These are phyloP conservation scores for Phascolomyces articulosus DNA, from an alignment of 371 early-diverging fungal species.

Conservation along the genomic window DNA sequence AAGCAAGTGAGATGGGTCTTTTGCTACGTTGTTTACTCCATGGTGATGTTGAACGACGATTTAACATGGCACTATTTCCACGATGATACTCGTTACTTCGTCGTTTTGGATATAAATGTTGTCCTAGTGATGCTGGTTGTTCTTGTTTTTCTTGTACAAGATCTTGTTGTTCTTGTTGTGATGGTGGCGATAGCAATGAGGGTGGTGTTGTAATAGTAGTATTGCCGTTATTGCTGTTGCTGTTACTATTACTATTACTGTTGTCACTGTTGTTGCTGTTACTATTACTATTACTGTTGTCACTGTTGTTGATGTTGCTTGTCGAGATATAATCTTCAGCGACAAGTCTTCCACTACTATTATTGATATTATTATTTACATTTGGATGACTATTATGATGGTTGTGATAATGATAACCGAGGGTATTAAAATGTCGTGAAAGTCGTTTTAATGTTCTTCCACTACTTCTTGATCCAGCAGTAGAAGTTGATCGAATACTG, in stretches of 20 bases:
- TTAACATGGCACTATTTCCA: not conserved
- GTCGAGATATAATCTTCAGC: too few relatives aligned
- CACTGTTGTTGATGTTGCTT: too few relatives aligned
- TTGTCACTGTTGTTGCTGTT: not conserved
- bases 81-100: not conserved
- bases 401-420: not conserved
- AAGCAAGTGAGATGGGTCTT: not conserved
- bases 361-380: too few relatives aligned
- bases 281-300: not conserved
- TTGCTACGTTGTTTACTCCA: not conserved
- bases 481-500: not conserved
- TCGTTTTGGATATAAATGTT: constrained; percentile 1
- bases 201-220: not conserved
- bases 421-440: not conserved
- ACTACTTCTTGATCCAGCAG: not conserved
- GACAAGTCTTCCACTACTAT: too few relatives aligned
- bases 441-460: not conserved
- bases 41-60: not conserved
- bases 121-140: not conserved
- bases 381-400: too few relatives aligned
- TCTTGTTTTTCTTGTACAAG: not conserved
- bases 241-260: not conserved
- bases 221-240: not conserved
- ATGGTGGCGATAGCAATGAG: not conserved
- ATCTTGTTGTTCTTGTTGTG: not conserved